Evolutionary conservation across 371 early-diverging fungal genomes (phyloP), one percentile per base, ranked within the genome.

Genomic region (Mucor saturninus): DNA sequence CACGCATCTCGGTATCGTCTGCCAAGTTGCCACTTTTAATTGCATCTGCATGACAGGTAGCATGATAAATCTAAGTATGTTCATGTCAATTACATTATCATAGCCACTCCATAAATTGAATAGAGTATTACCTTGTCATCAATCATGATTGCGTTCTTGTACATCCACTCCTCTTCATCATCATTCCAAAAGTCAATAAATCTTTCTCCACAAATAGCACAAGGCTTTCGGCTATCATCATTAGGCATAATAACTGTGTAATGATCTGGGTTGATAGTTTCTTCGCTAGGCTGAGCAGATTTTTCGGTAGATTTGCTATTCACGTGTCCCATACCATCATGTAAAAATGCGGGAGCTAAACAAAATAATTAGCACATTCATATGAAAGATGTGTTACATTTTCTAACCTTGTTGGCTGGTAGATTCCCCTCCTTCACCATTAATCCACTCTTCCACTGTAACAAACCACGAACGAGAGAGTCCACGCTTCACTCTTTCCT

Each of bases 91-190:
- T 21, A 21, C 21, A 0, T 21, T 1, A 21, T 21, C 21, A 21
- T 21, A 21, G 21, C 21, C 35, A 35, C 8, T 35, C 8, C 8
- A 6, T 0, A 8, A 35, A 35, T 4, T 35, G 0, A 35, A 35
- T 35, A 35, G 35, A 35, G 8, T 8, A 35, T 6, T 81, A 93
- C 89, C 78, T 80, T 74, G 4, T 83, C 81, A 48, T 91, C 88
- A 9, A 88, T 85, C 29, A 83, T 68, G 1, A 93, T 78, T 4
- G 95, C 93, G 66, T 92, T 91, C 46, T 89, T 86, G 56, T 90
- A 89, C 81, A 92, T 89, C 97, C 97, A 97, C 43, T 90, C 89
- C 61, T 97, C 97, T 53, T 90, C 89, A 30, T 89, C 89, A 54
- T 96, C 96, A 67, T 93, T 90, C 86, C 90, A 98, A 58, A 90